Evolutionary conservation across 2,329 filamentous ascomycete species (phyloP).

Genomic region (Biscogniauxia mediterranea): DNA sequence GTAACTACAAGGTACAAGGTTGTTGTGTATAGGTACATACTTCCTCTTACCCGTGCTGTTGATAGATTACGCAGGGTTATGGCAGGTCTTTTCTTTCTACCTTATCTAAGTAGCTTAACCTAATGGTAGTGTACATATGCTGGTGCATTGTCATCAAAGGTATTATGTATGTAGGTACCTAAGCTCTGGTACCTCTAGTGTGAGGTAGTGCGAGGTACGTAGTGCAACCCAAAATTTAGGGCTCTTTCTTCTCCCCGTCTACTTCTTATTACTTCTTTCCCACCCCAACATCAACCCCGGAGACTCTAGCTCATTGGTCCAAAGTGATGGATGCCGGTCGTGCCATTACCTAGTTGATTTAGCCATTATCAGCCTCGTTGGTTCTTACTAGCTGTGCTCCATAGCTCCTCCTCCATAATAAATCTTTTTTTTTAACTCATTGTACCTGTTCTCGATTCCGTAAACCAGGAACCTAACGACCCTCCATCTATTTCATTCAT

Average conservation of each 20-base stretch:
- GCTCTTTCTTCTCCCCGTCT: too few relatives aligned
- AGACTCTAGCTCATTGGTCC: background rate
- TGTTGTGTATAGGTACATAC: background rate
- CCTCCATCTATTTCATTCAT: constrained; percentile 12
- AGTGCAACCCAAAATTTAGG: background rate
- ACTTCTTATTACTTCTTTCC: background rate
- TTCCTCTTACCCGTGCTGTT: background rate
- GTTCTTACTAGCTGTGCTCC: background rate
- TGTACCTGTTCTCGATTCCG: background rate
- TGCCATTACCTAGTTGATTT: background rate
- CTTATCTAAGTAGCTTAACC: background rate
- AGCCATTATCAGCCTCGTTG: background rate
- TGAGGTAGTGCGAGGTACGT: background rate
- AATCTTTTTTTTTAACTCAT: background rate
- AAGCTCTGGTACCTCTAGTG: background rate
- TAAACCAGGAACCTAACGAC: background rate
- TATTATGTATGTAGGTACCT: too few relatives aligned
- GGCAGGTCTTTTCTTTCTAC: background rate
- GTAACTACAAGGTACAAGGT: too few relatives aligned
- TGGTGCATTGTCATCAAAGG: too few relatives aligned
- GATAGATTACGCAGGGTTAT: background rate
- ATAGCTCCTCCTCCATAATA: background rate
- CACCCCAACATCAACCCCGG: background rate
- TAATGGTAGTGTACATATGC: background rate
- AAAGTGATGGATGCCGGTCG: background rate